A percentile compares a stretch with the other conserved stretches of the same genome.
Evolutionary conservation across 306 rosid species (phyloP).

Genomic region (Gillenia trifoliata): DNA sequence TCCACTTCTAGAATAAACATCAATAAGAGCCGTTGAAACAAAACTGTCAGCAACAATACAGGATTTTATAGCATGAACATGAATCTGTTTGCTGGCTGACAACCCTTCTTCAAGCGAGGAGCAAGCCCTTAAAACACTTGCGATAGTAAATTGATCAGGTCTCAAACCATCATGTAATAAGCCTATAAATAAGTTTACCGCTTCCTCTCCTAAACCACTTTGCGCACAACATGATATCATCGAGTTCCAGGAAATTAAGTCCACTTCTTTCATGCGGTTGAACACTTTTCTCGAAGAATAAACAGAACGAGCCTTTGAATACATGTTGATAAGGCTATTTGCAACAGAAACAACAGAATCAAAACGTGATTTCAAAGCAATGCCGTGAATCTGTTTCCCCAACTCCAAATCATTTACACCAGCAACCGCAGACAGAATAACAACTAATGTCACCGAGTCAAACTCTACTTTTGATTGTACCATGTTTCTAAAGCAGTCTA

Average conservation of each 20-base stretch:
- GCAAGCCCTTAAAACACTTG: constrained; percentile 69
- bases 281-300: constrained; percentile 41
- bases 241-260: constrained; percentile 81
- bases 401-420: constrained; percentile 27
- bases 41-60: constrained; percentile 44
- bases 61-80: constrained; percentile 50
- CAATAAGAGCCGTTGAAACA: constrained; percentile 69
- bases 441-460: constrained; percentile 49
- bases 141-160: constrained; percentile 68
- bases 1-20: constrained; percentile 63
- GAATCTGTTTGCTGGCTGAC: constrained; percentile 50
- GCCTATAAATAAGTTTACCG: constrained; percentile 40
- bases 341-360: constrained; percentile 46
- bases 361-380: constrained; percentile 41
- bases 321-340: constrained; percentile 70
- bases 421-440: constrained; percentile 48
- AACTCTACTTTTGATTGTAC: constrained; percentile 33
- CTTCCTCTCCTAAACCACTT: constrained; percentile 47
- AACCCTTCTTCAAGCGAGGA: constrained; percentile 50
- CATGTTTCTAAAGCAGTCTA: constrained; percentile 48
- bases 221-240: constrained; percentile 58
- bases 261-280: constrained; percentile 45
- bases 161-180: constrained; percentile 39
- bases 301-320: constrained; percentile 48
- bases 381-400: constrained; percentile 64